Conservation (phyloP, 805 yeast genomes). For the Wickerhamomyces rabaulensis region DNA sequence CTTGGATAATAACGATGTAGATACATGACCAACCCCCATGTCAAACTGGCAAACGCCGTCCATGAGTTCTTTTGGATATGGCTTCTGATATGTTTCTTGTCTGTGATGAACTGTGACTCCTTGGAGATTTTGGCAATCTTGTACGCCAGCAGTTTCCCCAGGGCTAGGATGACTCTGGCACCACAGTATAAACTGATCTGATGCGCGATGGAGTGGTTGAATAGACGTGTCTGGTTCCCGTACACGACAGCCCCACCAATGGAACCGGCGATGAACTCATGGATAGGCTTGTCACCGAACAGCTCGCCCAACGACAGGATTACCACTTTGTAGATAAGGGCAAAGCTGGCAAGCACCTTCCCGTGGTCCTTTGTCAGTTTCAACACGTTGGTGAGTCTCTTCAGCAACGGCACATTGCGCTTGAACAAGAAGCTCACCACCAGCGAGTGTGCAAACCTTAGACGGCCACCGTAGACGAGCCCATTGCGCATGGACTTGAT, state of each 20-base stretch:
- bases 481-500: conserved; percentile 38
- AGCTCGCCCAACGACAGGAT: conserved; percentile 25
- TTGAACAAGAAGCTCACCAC: conserved; percentile 53
- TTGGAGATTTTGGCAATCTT: conserved; percentile 11
- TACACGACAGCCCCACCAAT: conserved; percentile 37
- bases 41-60: conserved; percentile 55
- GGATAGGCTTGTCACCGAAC: conserved; percentile 15
- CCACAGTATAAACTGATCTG: conserved; percentile 73
- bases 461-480: conserved; percentile 54
- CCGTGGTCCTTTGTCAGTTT: conserved; percentile 54
- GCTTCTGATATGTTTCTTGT: conserved; percentile 11
- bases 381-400: conserved; percentile 41
- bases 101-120: conserved; percentile 4
- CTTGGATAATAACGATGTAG: conserved; percentile 59
- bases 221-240: conserved; percentile 29
- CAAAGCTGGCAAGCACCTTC: conserved; percentile 49
- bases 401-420: conserved; percentile 25
- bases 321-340: conserved; percentile 43
- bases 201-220: conserved; percentile 49
- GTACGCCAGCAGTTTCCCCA: conserved; percentile 32
- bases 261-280: conserved; percentile 30
- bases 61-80: conserved; percentile 36
- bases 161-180: conserved; percentile 60
- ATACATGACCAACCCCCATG: conserved; percentile 75
- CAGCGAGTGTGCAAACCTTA: conserved; percentile 59